Evolutionary conservation across 352 stramenopile genomes (phyloP).

Genomic region (Pythium scleroteichum): DNA sequence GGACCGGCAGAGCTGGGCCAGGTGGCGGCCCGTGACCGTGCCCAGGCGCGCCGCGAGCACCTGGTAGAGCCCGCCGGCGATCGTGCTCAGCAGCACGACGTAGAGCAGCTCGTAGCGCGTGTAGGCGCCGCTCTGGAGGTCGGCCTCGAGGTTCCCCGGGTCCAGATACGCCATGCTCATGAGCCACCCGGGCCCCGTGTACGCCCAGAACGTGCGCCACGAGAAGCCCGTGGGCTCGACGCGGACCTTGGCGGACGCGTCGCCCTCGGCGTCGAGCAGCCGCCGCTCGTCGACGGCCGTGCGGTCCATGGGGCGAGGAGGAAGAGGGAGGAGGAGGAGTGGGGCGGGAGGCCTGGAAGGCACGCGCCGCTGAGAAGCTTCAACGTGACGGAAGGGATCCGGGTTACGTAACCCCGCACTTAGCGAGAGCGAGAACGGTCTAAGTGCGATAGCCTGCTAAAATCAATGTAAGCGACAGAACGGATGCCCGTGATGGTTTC

Average conservation of each 20-base stretch:
- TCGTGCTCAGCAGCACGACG: constrained; percentile 80
- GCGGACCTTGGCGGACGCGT: neutral
- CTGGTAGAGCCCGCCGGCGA: constrained; percentile 88
- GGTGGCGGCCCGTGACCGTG: constrained; percentile 78
- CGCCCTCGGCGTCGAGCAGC: constrained; percentile 19
- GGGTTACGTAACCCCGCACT: constrained; percentile 9
- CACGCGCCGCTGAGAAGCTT: constrained; percentile 15
- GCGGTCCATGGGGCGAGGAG: constrained; percentile 19
- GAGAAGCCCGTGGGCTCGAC: constrained; percentile 35
- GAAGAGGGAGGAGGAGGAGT: neutral
- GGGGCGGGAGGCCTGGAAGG: neutral
- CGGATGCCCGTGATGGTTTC: no score
- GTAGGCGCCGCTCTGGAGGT: constrained; percentile 89
- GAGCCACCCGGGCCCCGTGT: constrained; percentile 57
- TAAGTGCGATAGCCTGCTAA: neutral
- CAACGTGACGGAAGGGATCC: constrained; percentile 11
- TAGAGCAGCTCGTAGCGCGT: constrained; percentile 85
- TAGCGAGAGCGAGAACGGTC: neutral
- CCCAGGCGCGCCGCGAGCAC: constrained; percentile 84
- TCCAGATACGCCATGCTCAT: constrained; percentile 91
- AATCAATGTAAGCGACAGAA: neutral
- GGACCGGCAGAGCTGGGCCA: constrained; percentile 74
- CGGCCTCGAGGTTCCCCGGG: constrained; percentile 91
- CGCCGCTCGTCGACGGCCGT: constrained; percentile 19
- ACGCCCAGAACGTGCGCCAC: constrained; percentile 58